Evolutionary conservation across 306 rosid species (phyloP).

Genomic region (Geum urbanum): DNA sequence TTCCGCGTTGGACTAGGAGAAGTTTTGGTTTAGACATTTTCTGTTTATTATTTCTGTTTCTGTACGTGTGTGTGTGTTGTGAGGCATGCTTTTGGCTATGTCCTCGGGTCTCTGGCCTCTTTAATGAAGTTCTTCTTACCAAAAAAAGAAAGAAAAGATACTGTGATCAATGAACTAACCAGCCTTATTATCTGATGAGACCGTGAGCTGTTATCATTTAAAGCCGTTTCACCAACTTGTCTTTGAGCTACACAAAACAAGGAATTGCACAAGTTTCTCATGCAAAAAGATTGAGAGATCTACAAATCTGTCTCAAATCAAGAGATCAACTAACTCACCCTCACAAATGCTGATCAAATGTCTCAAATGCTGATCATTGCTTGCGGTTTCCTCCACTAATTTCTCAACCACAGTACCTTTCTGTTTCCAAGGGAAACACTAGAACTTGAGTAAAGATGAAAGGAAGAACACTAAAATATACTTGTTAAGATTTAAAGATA

Average conservation of each 20-base stretch:
- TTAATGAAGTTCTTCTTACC: too few relatives aligned
- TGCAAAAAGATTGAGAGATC: background rate
- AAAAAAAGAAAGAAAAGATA: too few relatives aligned
- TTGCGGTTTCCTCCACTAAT: constrained; percentile 89
- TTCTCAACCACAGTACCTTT: constrained; percentile 99
- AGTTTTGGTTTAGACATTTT: too few relatives aligned
- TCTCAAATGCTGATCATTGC: constrained; percentile 80
- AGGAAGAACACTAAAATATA: background rate
- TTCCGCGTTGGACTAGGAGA: too few relatives aligned
- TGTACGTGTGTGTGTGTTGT: too few relatives aligned
- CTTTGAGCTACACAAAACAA: constrained; percentile 69
- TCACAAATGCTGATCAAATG: constrained; percentile 91
- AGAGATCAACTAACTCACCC: constrained; percentile 42
- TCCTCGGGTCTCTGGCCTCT: too few relatives aligned
- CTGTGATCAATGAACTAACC: constrained; percentile 42
- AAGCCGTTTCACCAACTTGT: constrained; percentile 99
- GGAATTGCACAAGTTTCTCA: constrained; percentile 5
- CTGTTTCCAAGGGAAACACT: constrained; percentile 38
- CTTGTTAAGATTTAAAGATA: background rate
- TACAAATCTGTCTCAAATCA: constrained; percentile 11
- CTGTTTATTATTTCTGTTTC: too few relatives aligned
- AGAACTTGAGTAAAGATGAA: constrained; percentile 11
- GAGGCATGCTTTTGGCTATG: too few relatives aligned
- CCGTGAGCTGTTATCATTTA: constrained; percentile 91
- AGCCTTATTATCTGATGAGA: constrained; percentile 97